Evolutionary conservation across 2,329 filamentous ascomycete species (phyloP), one percentile per base, ranked within the genome.

Genomic region (Ramularia collo-cygni): DNA sequence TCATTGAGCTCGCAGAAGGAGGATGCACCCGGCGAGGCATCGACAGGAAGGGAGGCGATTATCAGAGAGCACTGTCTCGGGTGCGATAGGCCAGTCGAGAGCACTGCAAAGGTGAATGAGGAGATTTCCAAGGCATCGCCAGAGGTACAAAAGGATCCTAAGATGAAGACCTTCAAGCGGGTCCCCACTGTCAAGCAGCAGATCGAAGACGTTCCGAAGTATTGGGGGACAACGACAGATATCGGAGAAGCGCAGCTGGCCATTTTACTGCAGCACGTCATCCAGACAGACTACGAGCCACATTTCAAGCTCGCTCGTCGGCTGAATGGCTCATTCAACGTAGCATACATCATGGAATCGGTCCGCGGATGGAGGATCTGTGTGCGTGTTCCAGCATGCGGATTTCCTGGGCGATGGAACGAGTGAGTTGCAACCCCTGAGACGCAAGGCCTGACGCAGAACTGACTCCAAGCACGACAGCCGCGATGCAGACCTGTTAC

Each of bases 281-380:
- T 28, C 9, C 9, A 38, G 14, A 26, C 32, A 14, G 26, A 32
- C 24, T 24, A 24, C 21, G 16, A 21, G 16, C 19, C 17, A 18
- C 16, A 18, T 4, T 48, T 39, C 17, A 26, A 34, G n/a, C 21
- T 43, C 8, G 18, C 43, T 28, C 31, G 32, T 26, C 34, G 38
- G n/a, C 28, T 36, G 16, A 36, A 43, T 17, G 46, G 46, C 26
- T 42, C 47, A 6, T 47, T 44, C 36, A 47, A 50, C n/a, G 41
- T 40, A 13, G 45, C 44, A 14, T 47, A 50, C 33, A 43, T 50
- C 16, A 26, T 50, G 4, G 38, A 44, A 21, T 41, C 41, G 15
- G 36, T 18, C 9, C 32, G 21, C 13, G 35, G 28, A n/a, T 19
- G 42, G 18, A 29, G 34, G 16, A 24, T 47, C 7, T 48, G 46